Conservation (phyloP, 768 basidiomycete genomes). For the Cyclocybe aegerita region DNA sequence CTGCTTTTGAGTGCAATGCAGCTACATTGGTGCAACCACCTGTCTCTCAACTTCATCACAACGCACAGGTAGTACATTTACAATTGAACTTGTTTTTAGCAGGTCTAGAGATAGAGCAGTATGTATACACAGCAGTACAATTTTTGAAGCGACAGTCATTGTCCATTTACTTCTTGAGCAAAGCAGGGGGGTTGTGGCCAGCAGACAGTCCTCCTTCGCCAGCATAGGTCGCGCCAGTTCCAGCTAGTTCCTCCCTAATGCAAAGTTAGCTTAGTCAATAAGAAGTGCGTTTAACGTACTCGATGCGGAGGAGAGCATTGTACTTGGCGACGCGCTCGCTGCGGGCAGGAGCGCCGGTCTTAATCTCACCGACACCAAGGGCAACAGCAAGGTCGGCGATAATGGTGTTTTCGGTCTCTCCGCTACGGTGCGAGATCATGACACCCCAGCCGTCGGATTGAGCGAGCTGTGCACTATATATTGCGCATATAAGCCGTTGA, state of each 20-base stretch:
- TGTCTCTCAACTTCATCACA: no score
- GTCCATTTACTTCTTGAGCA: slow-evolving; percentile 56
- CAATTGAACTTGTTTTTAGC: not conserved
- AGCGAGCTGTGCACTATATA: slow-evolving; percentile 82
- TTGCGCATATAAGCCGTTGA: slow-evolving; percentile 2
- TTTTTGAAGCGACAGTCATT: not conserved
- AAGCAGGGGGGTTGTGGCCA: slow-evolving; percentile 64
- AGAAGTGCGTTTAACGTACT: slow-evolving; percentile 49
- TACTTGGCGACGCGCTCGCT: slow-evolving; percentile 97
- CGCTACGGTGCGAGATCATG: slow-evolving; percentile 99
- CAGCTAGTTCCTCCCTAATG: slow-evolving; percentile 52
- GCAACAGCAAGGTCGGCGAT: slow-evolving; percentile 96
- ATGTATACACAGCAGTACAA: not conserved
- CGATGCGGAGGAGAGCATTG: slow-evolving; percentile 87
- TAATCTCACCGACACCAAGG: slow-evolving; percentile 92
- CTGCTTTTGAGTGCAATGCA: no score
- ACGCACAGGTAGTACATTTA: no score
- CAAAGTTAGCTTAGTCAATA: not conserved
- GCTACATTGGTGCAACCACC: no score
- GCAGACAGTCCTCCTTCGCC: slow-evolving; percentile 75
- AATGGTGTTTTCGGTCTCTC: slow-evolving; percentile 97
- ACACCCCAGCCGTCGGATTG: slow-evolving; percentile 98
- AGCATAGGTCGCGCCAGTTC: slow-evolving; percentile 62
- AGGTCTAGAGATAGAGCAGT: not conserved
- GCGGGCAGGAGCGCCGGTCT: slow-evolving; percentile 96